A percentile compares a stretch with the other conserved stretches of the same genome.
Evolutionary conservation across 192 early-diverging fungal species (phyloP).

Genomic region (Podochytrium sp.): DNA sequence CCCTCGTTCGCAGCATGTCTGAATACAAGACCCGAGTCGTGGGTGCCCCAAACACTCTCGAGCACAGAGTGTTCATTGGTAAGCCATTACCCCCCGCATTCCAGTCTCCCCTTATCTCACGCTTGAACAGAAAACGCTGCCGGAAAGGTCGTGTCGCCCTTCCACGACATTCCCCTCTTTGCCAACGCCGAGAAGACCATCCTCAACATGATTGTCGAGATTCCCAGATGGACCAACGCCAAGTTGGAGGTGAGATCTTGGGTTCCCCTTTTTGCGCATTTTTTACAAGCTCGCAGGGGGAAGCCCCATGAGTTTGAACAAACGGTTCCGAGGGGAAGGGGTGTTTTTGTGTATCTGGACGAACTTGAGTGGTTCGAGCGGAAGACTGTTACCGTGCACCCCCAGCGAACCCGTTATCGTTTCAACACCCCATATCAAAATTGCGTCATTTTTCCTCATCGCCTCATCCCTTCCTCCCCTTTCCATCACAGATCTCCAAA

Average conservation of each 20-base stretch:
- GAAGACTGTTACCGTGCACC: too few species aligned
- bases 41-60: conserved; percentile 85
- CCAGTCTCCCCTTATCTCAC: too few species aligned
- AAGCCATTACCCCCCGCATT: too few species aligned
- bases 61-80: conserved; percentile 90
- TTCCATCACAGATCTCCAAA: conserved; percentile 79
- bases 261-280: conserved; percentile 12
- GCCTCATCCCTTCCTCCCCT: too few species aligned
- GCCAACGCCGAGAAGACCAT: conserved; percentile 90
- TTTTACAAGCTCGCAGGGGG: too few species aligned
- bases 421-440: too few species aligned
- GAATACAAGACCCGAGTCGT: conserved; percentile 79
- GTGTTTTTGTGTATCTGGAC: too few species aligned
- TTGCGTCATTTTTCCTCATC: too few species aligned
- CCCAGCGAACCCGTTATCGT: too few species aligned
- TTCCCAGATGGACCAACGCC: conserved; percentile 98
- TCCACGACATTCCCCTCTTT: conserved; percentile 97
- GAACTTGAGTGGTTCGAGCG: too few species aligned
- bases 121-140: conserved; percentile 51
- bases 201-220: conserved; percentile 98
- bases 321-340: too few species aligned
- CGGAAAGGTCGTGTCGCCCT: conserved; percentile 87
- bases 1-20: neutral
- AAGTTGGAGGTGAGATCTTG: conserved; percentile 81
- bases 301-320: too few species aligned